Base-by-base conservation (phyloP, 768 basidiomycete species). In the Nidularia pulvinata region DNA sequence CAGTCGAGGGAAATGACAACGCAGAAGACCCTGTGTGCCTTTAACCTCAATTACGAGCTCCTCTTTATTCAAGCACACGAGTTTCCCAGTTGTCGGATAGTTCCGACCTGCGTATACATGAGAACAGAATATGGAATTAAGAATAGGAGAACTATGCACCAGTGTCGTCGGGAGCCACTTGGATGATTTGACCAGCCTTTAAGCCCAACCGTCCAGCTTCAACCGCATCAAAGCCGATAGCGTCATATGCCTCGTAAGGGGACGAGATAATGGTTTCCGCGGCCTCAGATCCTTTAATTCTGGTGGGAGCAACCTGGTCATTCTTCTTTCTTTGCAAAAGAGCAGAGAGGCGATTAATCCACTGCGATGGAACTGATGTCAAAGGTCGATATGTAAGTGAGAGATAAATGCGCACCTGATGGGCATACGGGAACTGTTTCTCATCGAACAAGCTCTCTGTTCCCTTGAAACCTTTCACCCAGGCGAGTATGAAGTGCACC, bases 1-100 rank as follows among this genome's bases (percentile, higher is more conserved):
- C 35, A 79, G 60, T 11, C 80, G 67, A 35, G 85, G 84, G 63
- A 85, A 85, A 65, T 85, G 84, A 51, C 72, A 77, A 45, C 75
- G 73, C 16, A 82, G 55, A 6, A 63, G 54, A 5, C 77, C 78
- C n/a, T 66, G 64, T 0, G 65, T 55, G 2, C 72, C 77, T 44
- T 69, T 57, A 0, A 78, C 72, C 61, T 84, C 78, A 33, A 86
- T 61, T 1, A 79, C 76, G 14, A 76, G 63, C 58, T 84, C 78
- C 58, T 80, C 77, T 35, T 61, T 65, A 60, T 71, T 80, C 32
- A 84, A 68, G 0, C 72, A 77, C 7, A 85, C 69, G 7, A 86
- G 70, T 52, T 69, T 80, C 9, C 84, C 84, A 6, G 60, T 51
- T 1, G 82, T 83, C 2, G 74, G 74, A 46, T 74, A 72, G 42